Percentiles rank a stretch among this genome's conserved stretches.
phyloP scores from a whole-genome alignment of 495 filamentous ascomycete genomes.

The Hamigera avellanea region DNA sequence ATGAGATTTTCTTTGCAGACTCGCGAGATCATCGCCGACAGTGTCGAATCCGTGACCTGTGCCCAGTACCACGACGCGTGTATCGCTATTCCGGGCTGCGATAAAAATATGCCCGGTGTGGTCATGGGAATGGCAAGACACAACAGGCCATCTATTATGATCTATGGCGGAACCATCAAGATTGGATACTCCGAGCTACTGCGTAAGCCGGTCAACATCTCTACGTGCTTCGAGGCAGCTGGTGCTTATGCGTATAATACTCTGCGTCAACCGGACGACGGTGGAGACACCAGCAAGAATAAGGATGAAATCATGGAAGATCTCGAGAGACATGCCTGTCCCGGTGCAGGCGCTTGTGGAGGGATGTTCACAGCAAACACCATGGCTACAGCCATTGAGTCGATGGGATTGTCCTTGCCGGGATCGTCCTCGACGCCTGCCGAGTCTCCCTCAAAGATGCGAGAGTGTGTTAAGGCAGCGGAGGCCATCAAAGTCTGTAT shows the following conservation, averaged over 20 bases:
- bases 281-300: conserved; percentile 45
- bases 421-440: conserved; percentile 88
- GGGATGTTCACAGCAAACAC: conserved; percentile 98
- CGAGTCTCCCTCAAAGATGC: conserved; percentile 75
- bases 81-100: conserved; percentile 89
- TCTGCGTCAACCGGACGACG: conserved; percentile 43
- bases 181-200: conserved; percentile 73
- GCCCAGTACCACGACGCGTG: conserved; percentile 86
- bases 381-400: conserved; percentile 92
- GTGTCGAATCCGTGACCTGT: conserved; percentile 84
- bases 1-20: conserved; percentile 97
- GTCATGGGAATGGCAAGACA: conserved; percentile 81
- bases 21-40: conserved; percentile 90
- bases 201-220: conserved; percentile 76
- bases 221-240: conserved; percentile 79
- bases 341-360: conserved; percentile 87
- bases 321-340: conserved; percentile 76
- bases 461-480: conserved; percentile 80
- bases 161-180: conserved; percentile 85
- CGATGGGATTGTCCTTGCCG: conserved; percentile 84
- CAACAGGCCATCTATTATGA: conserved; percentile 76
- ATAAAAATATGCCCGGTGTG: conserved; percentile 96
- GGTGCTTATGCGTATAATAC: conserved; percentile 78
- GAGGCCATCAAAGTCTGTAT: conserved; percentile 78
- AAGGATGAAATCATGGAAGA: conserved; percentile 77